Base-by-base conservation (phyloP, 2,329 filamentous ascomycete genomes). In the Lachnellula willkommii region DNA sequence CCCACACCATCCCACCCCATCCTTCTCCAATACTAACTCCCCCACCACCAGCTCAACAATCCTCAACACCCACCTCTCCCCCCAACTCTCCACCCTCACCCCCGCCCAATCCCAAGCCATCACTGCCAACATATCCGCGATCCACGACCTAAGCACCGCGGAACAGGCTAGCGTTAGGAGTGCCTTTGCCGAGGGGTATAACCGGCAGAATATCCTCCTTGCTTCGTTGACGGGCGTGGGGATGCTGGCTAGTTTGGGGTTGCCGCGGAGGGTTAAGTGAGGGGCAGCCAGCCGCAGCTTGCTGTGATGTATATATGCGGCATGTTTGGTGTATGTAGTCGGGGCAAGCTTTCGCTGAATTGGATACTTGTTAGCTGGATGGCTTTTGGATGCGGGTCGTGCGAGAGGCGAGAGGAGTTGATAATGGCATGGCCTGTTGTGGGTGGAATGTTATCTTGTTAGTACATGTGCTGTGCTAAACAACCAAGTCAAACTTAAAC, bases 141-240 rank as follows among this genome's bases (percentile, higher is more conserved):
- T 53, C 12, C 15, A 47, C 24, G 22, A 4, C 2, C 26, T 53
- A 7, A 47, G 24, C 8, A 12, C 28, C 8, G 32, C 4, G n/a
- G 40, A 53, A 17, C 51, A 53, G 24, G 51, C 22, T 15, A 5
- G 9, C 12, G 17, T 53, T 12, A 35, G 42, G 35, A 36, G n/a
- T 4, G 51, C 43, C 4, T 53, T 53, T 37, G 51, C 51, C 2
- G 42, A 36, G n/a, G 51, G 51, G 3, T 53, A 54, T 35, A 50
- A 54, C 42, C 9, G 26, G 26, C 52, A 50, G 47, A 54, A 54
- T 43, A 26, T 54, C 14, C 46, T 50, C 47, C 15, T 50, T 7
- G n/a, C 47, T 24, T 37, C 36, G 6, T 22, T 54, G 39, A 43
- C 47, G 6, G 52, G 39, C 22, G 20, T 50, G 17, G 49, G 49